Percentiles rank a stretch among this genome's conserved stretches.
phyloP scores from a whole-genome alignment of 2,329 filamentous ascomycete species.

The Amphichorda felina region DNA sequence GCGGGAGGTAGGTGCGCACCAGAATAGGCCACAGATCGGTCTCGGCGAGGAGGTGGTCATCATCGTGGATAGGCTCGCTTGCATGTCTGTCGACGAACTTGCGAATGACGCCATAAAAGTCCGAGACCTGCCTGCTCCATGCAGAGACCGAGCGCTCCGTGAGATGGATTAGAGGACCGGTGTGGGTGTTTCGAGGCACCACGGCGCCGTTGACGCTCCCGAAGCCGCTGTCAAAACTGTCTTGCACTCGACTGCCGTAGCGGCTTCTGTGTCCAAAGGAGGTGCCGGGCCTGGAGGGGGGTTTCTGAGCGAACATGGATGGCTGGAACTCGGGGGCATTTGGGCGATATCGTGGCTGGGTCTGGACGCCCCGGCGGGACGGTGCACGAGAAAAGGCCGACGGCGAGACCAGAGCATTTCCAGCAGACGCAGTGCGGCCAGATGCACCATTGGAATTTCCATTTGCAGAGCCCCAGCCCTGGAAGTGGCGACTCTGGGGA shows the following conservation, averaged over 20 bases:
- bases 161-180: slow-evolving; percentile 19
- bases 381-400: background rate
- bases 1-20: slow-evolving; percentile 22
- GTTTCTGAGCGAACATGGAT: background rate
- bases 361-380: background rate
- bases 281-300: background rate
- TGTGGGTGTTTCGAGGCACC: background rate
- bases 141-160: slow-evolving; percentile 18
- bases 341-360: background rate
- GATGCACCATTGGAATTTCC: too few species aligned
- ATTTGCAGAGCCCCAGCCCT: slow-evolving; percentile 2
- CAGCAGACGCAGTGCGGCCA: background rate
- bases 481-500: slow-evolving; percentile 11
- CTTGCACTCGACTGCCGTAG: background rate
- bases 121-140: slow-evolving; percentile 23
- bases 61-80: slow-evolving; percentile 13
- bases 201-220: background rate
- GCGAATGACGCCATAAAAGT: slow-evolving; percentile 22
- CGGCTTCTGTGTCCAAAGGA: background rate
- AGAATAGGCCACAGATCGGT: slow-evolving; percentile 23
- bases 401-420: background rate
- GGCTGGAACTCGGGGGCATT: background rate
- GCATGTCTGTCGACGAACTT: slow-evolving; percentile 22
- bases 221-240: background rate
- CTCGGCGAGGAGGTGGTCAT: slow-evolving; percentile 11